Evolutionary conservation across 2,329 filamentous ascomycete species (phyloP), one percentile per base, ranked within the genome.

Genomic region (Penicillium olsonii): DNA sequence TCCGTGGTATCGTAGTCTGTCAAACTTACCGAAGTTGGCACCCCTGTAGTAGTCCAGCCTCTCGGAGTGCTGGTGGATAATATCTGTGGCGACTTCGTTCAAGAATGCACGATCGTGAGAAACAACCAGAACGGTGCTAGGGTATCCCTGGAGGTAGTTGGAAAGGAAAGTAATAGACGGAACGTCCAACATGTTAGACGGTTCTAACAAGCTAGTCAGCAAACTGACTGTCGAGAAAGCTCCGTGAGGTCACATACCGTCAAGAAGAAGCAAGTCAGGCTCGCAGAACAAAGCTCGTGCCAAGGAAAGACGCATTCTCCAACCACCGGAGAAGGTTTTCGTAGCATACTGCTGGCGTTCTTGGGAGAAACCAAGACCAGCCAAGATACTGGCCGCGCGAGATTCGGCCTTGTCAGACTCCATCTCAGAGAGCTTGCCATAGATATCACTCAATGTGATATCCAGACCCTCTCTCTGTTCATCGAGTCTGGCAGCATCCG

Each of bases 141-240:
- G 92, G 68, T 99, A 99, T 41, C 79, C 80, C 71, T 96, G 92
- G 8, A 99, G 87, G 68, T 99, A 99, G 66, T 92, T 92, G 40
- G 92, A 88, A 69, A 99, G 82, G 83, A 97, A 99, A 48, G 94
- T 95, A 68, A 99, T 97, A 19, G 94, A 97, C n/a, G 94, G 94
- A 50, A 99, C 94, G 75, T 97, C 94, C 90, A 99, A 91, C 92
- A 97, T 97, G 85, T 97, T 97, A 48, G 92, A 97, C 76, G 94
- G 94, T 84, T 99, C 94, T 78, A 49, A 48, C 40, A 44, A 31
- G 38, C 39, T n/a, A n/a, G 53, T 66, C 41, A 68, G 63, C 26
- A 46, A 37, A n/a, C n/a, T 34, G 11, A 12, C 26, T 38, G 26
- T 18, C 8, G 26, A 22, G 31, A n/a, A 20, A 46, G 11, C 22